Evolutionary conservation across 108 stramenopile genomes (phyloP), one percentile per base, ranked within the genome.

Genomic region (Conticribra weissflogii): DNA sequence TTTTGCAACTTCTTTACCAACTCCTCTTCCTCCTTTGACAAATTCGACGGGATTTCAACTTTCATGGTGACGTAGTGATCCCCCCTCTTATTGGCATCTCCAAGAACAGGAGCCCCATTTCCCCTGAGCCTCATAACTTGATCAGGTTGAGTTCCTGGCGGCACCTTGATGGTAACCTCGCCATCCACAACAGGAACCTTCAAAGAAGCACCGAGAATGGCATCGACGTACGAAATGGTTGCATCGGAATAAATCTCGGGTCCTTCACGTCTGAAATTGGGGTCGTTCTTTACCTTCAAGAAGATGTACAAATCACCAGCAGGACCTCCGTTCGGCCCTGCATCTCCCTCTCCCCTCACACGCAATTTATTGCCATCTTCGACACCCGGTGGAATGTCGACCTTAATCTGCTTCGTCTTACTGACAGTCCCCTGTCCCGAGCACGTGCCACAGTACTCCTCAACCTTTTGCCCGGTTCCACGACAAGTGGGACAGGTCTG

Each of bases 21-120:
- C 36, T 92, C 88, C 68, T 85, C 82, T 72, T 97, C 96, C 57
- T 98, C 93, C 55, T 92, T 90, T 67, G 86, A 86, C 49, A 98
- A n/a, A 54, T 78, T 85, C 57, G 86, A 95, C 47, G 97, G 97
- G 77, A 98, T 96, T 32, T 93, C 88, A 30, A 98, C 91, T 71
- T 96, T 96, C 66, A 98, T 91, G 22, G 95, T 96, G 23, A 98
- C 95, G 77, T 96, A 97, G 71, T 97, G 97, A 68, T 97, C 97
- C 28, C 98, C 98, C 60, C 97, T 82, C 49, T 75, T 61, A 46
- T 82, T 71, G 18, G 88, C 63, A 67, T 93, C 85, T 8, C 93
- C 93, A 59, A 97, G 75, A 54, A 83, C 55, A 16, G 97, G 97
- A 14, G 96, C 94, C 24, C 93, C 98, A 64, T 96, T 96, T 33